Conservation (phyloP, 192 early-diverging fungal species). For the Mycoemilia scoparia region DNA sequence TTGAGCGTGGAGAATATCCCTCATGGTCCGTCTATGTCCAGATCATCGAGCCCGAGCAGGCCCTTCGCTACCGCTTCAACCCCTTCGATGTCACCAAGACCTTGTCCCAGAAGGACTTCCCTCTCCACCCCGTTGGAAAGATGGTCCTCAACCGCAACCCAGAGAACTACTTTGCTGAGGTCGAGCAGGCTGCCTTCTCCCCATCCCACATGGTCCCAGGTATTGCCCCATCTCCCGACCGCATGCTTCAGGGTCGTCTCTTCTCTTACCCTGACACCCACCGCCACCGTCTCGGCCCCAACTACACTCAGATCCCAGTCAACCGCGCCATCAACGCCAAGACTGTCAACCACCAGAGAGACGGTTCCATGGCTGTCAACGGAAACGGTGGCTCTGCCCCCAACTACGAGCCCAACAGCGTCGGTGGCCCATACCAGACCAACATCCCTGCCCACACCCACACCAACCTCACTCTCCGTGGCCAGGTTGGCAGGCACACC, state of each 20-base stretch:
- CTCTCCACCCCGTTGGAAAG: constrained; percentile 55
- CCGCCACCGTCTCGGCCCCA: constrained; percentile 61
- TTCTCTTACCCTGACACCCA: constrained; percentile 80
- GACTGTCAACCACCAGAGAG: constrained; percentile 55
- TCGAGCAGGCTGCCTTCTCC: constrained; percentile 66
- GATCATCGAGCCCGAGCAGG: constrained; percentile 52
- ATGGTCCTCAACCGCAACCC: constrained; percentile 67
- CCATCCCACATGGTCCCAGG: constrained; percentile 65
- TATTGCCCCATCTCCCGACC: constrained; percentile 58
- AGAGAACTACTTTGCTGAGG: constrained; percentile 72
- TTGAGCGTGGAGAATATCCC: constrained; percentile 47
- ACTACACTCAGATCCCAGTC: constrained; percentile 68
- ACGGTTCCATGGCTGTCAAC: constrained; percentile 44
- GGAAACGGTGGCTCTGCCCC: constrained; percentile 37
- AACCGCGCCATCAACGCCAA: constrained; percentile 44
- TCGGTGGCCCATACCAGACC: constrained; percentile 38
- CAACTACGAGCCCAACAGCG: constrained; percentile 59
- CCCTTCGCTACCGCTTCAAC: constrained; percentile 52
- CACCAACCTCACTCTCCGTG: constrained; percentile 24
- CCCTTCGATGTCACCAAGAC: constrained; percentile 73
- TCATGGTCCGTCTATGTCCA: constrained; percentile 58
- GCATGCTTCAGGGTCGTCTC: constrained; percentile 69
- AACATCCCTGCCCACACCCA: constrained; percentile 32
- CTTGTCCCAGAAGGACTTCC: constrained; percentile 58
- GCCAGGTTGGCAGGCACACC: constrained; percentile 40